phyloP scores from a whole-genome alignment of 306 rosid species.

The Casuarina equisetifolia region DNA sequence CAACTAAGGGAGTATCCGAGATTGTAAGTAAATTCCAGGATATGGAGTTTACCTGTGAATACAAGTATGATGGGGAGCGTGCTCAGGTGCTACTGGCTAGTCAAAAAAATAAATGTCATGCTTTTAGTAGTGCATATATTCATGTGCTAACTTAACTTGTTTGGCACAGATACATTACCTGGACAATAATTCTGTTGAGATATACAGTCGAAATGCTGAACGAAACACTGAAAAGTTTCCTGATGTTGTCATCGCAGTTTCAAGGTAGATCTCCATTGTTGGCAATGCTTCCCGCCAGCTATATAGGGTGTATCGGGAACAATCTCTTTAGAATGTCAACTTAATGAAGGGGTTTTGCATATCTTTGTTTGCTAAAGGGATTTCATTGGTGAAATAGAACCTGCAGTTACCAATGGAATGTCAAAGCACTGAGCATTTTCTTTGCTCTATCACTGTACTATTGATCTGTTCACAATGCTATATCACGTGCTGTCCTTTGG shows the following conservation, averaged over 20 bases:
- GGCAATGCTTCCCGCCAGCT: not conserved
- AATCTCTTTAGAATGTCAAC: not conserved
- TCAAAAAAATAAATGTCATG: constrained; percentile 18
- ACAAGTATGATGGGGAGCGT: constrained; percentile 95
- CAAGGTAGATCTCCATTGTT: constrained; percentile 51
- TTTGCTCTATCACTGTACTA: constrained; percentile 2
- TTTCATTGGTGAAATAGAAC: not conserved
- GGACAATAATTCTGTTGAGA: constrained; percentile 84
- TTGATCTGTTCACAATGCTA: not conserved
- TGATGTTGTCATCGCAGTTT: constrained; percentile 70
- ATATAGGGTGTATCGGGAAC: constrained; percentile 4
- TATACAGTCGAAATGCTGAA: constrained; percentile 94
- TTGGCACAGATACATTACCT: constrained; percentile 75
- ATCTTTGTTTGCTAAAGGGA: not conserved
- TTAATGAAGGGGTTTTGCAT: not conserved
- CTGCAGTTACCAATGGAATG: not conserved
- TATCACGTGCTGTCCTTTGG: not conserved
- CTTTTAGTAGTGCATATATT: constrained; percentile 10
- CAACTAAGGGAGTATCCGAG: constrained; percentile 81
- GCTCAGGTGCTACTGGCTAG: constrained; percentile 71
- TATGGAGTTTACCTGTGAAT: constrained; percentile 87
- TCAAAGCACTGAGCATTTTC: not conserved
- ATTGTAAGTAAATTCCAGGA: constrained; percentile 75
- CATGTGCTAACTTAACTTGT: constrained; percentile 29
- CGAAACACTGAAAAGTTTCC: constrained; percentile 89